A percentile compares a stretch with the other conserved stretches of the same genome.
phyloP scores from a whole-genome alignment of 345 rosid species.

The Nasturtium officinale region DNA sequence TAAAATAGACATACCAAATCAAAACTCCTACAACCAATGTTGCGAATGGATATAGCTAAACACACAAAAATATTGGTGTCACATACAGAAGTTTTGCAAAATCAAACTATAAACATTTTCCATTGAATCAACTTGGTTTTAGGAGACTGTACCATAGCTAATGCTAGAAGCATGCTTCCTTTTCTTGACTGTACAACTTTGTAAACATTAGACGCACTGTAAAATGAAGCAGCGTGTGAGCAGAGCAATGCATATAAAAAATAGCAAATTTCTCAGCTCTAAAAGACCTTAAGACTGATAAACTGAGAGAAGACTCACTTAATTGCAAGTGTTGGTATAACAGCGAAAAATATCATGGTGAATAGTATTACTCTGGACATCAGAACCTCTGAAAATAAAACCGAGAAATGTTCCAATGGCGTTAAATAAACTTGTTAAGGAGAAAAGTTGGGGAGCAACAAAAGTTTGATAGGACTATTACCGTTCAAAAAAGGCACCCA shows the following conservation, averaged over 20 bases:
- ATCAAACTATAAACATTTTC: background rate
- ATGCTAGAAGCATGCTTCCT: conserved; percentile 83
- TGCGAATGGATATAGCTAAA: conserved; percentile 80
- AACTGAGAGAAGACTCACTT: conserved; percentile 59
- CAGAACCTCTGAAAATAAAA: conserved; percentile 53
- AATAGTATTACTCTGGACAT: conserved; percentile 60
- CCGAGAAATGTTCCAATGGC: conserved; percentile 11
- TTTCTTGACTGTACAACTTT: conserved; percentile 82
- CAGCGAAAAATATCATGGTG: conserved; percentile 69
- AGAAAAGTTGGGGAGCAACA: background rate
- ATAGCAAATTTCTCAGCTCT: background rate
- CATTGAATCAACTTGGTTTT: background rate
- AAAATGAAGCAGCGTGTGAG: conserved; percentile 34
- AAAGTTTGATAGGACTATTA: conserved; percentile 38
- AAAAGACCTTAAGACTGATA: background rate
- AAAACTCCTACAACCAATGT: conserved; percentile 64
- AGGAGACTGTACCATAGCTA: conserved; percentile 74
- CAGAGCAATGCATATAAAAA: conserved; percentile 4
- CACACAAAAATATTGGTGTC: conserved; percentile 31
- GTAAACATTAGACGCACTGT: conserved; percentile 73
- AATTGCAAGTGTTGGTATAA: conserved; percentile 74
- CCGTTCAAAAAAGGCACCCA: conserved; percentile 85
- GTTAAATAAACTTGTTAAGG: background rate
- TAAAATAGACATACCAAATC: background rate
- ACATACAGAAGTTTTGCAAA: background rate